Base-by-base conservation (phyloP, 139 green algal genomes). In the Chlamydomonas asymmetrica region DNA sequence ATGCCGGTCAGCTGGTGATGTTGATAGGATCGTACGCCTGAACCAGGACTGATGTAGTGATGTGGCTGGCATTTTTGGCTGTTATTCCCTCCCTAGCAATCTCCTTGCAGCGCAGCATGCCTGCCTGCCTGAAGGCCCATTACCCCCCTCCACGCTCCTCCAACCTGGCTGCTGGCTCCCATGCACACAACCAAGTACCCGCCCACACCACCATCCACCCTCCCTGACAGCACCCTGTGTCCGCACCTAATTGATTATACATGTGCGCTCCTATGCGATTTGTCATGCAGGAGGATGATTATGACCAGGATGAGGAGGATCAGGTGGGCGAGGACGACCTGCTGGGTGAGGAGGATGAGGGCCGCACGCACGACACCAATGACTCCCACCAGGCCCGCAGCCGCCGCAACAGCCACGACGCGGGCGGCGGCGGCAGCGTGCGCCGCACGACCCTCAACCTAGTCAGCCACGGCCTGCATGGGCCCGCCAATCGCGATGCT, bases 281-380 rank as follows among this genome's bases (percentile, higher is more conserved):
- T 59, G 37, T 67, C n/a, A 59, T 60, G 60, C 68, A 83, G 52
- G 75, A 79, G 27, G 39, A 45, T 20, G 71, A 80, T 56, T 69
- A 79, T 59, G 80, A 85, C 56, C 31, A n/a, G 25, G 57, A 78
- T 27, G 68, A 73, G 32, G 76, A 83, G 37, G 73, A 72, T 48
- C 22, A 56, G 29, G 48, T 41, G 40, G 22, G 62, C 13, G 61
- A 78, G 32, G 63, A 71, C 38, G 76, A 78, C 31, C n/a, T n/a
- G n/a, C n/a, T n/a, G n/a, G n/a, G n/a, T n/a, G 49, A 71, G 49
- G 69, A 70, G 16, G 70, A 62, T 43, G 67, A 39, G 38, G 37
- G 18, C 4, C 35, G 25, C 48, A 48, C 6, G 5, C 27, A 61
- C 25, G 34, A n/a, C n/a, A n/a, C n/a, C n/a, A n/a, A n/a, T n/a